These are phyloP conservation scores for Phytopythium aichiense DNA, from an alignment of 352 stramenopile genomes.

Conservation along the genomic window DNA sequence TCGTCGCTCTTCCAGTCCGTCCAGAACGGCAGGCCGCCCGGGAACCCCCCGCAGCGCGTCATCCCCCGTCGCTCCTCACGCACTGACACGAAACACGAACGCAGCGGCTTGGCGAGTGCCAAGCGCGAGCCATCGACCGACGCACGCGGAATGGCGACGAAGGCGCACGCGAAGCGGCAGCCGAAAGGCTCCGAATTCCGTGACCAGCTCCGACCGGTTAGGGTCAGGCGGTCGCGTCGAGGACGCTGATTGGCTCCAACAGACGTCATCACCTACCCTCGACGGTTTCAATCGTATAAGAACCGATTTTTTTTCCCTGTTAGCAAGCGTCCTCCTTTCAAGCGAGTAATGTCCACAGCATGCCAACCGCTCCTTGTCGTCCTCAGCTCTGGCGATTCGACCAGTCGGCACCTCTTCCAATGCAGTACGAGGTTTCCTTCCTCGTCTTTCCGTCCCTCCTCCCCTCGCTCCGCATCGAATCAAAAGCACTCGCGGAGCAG, in stretches of 20 bases:
- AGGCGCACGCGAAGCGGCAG: slow-evolving; percentile 1
- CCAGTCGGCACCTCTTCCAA: too few relatives aligned
- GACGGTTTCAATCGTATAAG: too few relatives aligned
- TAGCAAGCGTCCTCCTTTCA: too few relatives aligned
- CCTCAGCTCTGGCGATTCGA: too few relatives aligned
- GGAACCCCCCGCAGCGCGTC: not conserved
- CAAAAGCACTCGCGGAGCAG: slow-evolving; percentile 60
- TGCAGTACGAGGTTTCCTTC: not conserved
- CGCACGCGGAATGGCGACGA: not conserved
- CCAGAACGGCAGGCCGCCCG: not conserved
- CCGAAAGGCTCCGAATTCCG: not conserved
- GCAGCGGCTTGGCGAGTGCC: not conserved
- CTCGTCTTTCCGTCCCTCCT: not conserved
- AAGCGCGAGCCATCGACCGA: not conserved
- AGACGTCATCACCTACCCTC: too few relatives aligned
- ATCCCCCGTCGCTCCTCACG: not conserved
- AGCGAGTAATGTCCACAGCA: too few relatives aligned
- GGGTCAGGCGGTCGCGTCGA: too few relatives aligned
- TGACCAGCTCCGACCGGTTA: not conserved
- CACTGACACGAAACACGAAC: not conserved
- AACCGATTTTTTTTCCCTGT: too few relatives aligned
- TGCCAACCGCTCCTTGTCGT: too few relatives aligned
- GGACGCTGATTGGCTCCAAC: too few relatives aligned
- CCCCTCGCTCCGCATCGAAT: not conserved
- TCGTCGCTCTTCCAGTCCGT: not conserved